Evolutionary conservation across 257 asterid species (phyloP), one percentile per base, ranked within the genome.

Genomic region (Forsythia viridissima): DNA sequence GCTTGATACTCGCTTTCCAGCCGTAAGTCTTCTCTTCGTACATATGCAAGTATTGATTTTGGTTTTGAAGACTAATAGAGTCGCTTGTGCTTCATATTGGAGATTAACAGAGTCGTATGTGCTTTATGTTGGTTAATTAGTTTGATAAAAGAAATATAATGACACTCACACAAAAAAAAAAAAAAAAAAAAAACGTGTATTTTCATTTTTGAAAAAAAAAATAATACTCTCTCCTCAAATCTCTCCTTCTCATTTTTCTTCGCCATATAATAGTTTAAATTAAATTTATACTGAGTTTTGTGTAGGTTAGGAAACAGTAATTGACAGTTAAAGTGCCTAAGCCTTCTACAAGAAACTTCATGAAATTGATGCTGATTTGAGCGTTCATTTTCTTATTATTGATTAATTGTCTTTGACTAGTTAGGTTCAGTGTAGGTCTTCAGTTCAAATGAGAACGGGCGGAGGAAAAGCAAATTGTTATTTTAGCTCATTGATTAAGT

Each of bases 1-100:
- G 88, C 94, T 92, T 16, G 96, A 92, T 76, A 90, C 97, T 41
- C 92, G 97, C 18, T 92, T 92, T 74, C 97, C 97, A 8, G 96
- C 97, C 48, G 97, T 92, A 83, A 88, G 90, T 79, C 16, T 20
- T 71, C 34, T 13, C 12, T 24, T 65, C 71, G 10, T 5, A 24
- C 68, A 12, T 40, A 57, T 66, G 4, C 15, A 30, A 30, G 13
- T 4, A 3, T 20, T 15, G 18, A 39, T 65, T 65, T 21, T 63
- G 40, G 40, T 63, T 63, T 8, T 30, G 40, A 24, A 11, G 40
- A n/a, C 8, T 30, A 63, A 63, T 30, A 24, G 70, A 24, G 70
- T 63, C 4, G 70, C 30, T 30, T 40, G 52, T 61, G 40, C 67
- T 59, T 59, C 67, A 3, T 59, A 59, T 10, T 59, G 67, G 34